Evolutionary conservation across 2,329 filamentous ascomycete genomes (phyloP).

Genomic region (Xylaria sp.): DNA sequence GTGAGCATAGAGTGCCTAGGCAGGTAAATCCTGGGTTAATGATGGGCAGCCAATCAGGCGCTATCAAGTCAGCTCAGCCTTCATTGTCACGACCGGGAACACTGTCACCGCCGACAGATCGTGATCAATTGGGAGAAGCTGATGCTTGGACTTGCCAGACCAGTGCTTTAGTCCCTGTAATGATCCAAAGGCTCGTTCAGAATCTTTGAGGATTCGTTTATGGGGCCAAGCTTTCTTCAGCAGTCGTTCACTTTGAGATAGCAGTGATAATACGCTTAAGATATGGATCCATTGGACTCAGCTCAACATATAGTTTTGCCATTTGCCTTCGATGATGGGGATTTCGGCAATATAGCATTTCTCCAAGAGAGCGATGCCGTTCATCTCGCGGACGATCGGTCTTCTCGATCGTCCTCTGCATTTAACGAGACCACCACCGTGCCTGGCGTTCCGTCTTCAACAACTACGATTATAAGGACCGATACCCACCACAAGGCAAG

Average conservation of each 20-base stretch:
- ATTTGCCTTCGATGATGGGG: conserved; percentile 19
- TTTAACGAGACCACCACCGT: conserved; percentile 18
- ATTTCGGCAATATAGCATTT: conserved; percentile 26
- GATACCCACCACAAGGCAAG: conserved; percentile 40
- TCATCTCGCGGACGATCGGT: conserved; percentile 17
- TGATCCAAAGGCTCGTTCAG: not conserved
- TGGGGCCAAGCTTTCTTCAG: not conserved
- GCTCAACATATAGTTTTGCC: conserved; percentile 22
- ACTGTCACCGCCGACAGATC: conserved; percentile 22
- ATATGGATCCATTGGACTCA: conserved; percentile 26
- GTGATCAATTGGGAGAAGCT: conserved; percentile 21
- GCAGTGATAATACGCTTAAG: too few relatives aligned
- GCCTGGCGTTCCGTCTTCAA: conserved; percentile 9
- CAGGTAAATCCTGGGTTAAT: not conserved
- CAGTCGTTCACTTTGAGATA: too few relatives aligned
- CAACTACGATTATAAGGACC: conserved; percentile 11
- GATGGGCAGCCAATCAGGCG: not conserved
- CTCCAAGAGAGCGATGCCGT: conserved; percentile 20
- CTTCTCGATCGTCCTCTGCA: conserved; percentile 21
- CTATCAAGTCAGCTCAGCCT: conserved; percentile 8
- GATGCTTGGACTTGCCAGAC: not conserved
- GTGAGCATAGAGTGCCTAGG: too few relatives aligned
- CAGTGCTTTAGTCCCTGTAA: too few relatives aligned
- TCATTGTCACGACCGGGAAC: not conserved
- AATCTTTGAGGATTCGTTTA: not conserved